phyloP scores from a whole-genome alignment of 306 rosid genomes.

The Vachellia pachyceras region DNA sequence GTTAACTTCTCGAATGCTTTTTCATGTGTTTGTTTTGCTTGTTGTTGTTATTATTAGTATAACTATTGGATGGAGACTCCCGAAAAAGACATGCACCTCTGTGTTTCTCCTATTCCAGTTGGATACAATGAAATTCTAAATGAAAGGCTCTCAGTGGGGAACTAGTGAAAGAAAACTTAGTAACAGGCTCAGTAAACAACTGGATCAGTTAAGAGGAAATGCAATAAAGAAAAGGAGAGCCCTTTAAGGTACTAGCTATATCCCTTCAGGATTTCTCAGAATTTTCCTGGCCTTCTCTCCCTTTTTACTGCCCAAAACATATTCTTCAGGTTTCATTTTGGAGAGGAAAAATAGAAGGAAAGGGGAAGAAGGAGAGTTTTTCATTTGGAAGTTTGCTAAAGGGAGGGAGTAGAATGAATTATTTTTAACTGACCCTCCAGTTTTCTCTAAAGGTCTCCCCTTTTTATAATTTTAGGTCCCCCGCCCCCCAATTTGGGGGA shows the following conservation, averaged over 20 bases:
- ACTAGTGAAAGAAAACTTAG: background rate
- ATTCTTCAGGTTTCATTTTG: background rate
- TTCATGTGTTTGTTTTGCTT: background rate
- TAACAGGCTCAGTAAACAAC: background rate
- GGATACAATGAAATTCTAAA: background rate
- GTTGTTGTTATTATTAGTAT: background rate
- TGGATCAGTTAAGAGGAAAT: background rate
- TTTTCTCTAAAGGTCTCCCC: background rate
- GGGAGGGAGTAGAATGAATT: background rate
- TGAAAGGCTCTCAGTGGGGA: background rate
- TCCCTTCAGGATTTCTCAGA: background rate
- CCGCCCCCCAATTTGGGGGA: background rate
- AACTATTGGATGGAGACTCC: background rate
- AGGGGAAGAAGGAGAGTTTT: background rate
- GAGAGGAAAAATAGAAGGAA: background rate
- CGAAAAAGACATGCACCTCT: background rate
- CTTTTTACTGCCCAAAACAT: background rate
- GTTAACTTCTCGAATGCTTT: background rate
- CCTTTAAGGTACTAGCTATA: background rate
- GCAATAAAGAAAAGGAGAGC: background rate
- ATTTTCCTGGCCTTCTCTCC: background rate
- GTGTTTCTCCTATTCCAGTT: background rate
- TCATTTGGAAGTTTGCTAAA: background rate
- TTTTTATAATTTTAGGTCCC: background rate
- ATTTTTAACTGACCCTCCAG: background rate